phyloP scores from a whole-genome alignment of 306 rosid genomes.

The Vachellia pachyceras region DNA sequence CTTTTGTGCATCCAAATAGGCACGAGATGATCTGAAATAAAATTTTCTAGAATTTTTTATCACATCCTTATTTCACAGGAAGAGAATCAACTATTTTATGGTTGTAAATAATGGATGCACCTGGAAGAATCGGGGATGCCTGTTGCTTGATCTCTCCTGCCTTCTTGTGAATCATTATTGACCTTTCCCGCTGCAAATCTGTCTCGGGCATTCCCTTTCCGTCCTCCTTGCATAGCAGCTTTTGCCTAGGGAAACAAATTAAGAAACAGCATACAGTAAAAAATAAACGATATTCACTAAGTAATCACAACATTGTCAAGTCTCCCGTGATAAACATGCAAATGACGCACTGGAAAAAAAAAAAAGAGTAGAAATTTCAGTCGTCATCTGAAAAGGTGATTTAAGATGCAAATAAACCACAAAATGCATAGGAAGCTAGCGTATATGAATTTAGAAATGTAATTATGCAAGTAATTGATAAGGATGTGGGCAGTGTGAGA shows the following conservation, averaged over 20 bases:
- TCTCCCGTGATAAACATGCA: constrained; percentile 2
- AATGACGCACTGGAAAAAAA: constrained; percentile 2
- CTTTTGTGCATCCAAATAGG: constrained; percentile 60
- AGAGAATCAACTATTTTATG: constrained; percentile 30
- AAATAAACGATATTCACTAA: constrained; percentile 22
- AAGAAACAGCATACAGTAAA: constrained; percentile 3
- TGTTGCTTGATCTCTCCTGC: constrained; percentile 60
- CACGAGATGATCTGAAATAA: constrained; percentile 63
- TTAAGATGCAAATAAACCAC: constrained; percentile 23
- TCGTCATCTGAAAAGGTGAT: not conserved
- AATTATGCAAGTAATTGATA: constrained; percentile 6
- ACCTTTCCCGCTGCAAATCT: constrained; percentile 59
- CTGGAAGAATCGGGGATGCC: constrained; percentile 86
- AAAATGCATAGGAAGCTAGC: constrained; percentile 6
- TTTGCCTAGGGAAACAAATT: constrained; percentile 66
- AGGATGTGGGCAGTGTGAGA: not conserved
- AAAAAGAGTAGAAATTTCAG: not conserved
- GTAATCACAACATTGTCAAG: constrained; percentile 25
- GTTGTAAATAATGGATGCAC: constrained; percentile 50
- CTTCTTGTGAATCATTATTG: constrained; percentile 61
- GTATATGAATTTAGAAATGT: constrained; percentile 1
- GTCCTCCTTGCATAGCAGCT: constrained; percentile 89
- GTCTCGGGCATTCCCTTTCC: constrained; percentile 63
- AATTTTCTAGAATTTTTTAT: constrained; percentile 15
- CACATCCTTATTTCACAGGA: constrained; percentile 32